A percentile compares a stretch with the other conserved stretches of the same genome.
phyloP scores from a whole-genome alignment of 805 yeast species.

The Wickerhamomyces ciferrii region DNA sequence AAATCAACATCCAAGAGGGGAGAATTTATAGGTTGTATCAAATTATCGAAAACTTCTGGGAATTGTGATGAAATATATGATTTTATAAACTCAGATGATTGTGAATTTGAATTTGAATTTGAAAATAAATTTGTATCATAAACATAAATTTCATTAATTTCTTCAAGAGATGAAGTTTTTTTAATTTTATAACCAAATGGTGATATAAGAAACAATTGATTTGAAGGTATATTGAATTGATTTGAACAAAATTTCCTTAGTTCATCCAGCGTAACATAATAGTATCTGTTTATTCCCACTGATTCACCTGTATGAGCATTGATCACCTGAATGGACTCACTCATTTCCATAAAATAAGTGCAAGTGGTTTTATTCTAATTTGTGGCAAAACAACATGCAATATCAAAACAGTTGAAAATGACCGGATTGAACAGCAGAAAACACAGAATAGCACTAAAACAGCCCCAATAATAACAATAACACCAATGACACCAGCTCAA shows the following conservation, averaged over 20 bases:
- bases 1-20: constrained; percentile 27
- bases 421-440: too few relatives aligned
- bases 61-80: constrained; percentile 10
- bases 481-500: too few relatives aligned
- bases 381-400: neutral
- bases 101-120: constrained; percentile 23
- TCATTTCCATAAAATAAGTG: constrained; percentile 2
- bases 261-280: constrained; percentile 35
- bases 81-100: constrained; percentile 11
- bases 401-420: neutral
- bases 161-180: constrained; percentile 31
- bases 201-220: constrained; percentile 46
- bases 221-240: constrained; percentile 34
- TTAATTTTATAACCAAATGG: constrained; percentile 63
- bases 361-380: neutral
- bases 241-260: constrained; percentile 35
- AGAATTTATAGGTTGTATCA: constrained; percentile 30
- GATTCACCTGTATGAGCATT: constrained; percentile 42
- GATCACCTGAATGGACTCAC: constrained; percentile 9
- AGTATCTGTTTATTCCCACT: constrained; percentile 29
- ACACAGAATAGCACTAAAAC: too few relatives aligned
- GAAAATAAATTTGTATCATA: constrained; percentile 59
- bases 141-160: constrained; percentile 50
- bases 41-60: constrained; percentile 7
- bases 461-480: too few relatives aligned